Evolutionary conservation across 139 green algal species (phyloP).

Genomic region (Mesotaenium endlicherianum): DNA sequence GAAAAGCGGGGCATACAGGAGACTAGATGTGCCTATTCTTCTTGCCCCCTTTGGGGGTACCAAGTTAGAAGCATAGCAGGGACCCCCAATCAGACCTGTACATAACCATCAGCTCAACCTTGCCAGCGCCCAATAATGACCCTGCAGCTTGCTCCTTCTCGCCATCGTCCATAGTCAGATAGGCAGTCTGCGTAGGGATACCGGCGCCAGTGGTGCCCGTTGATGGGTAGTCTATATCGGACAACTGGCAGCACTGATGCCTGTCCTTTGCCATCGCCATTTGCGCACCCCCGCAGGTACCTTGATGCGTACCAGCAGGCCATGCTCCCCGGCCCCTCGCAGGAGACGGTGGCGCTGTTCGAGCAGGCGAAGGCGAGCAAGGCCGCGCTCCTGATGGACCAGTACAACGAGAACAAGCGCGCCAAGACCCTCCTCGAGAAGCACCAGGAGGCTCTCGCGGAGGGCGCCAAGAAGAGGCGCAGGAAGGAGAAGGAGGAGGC

Average conservation of each 20-base stretch:
- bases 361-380: slow-evolving; percentile 13
- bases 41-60: no score
- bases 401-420: slow-evolving; percentile 34
- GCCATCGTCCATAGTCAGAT: background rate
- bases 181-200: background rate
- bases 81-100: no score
- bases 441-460: slow-evolving; percentile 10
- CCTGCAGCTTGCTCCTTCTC: background rate
- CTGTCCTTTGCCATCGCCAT: background rate
- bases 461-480: slow-evolving; percentile 18
- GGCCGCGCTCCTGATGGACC: slow-evolving; percentile 32
- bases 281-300: slow-evolving; percentile 44
- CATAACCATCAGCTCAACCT: no score
- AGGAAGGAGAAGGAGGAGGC: slow-evolving; percentile 18
- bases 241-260: background rate
- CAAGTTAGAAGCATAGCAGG: no score
- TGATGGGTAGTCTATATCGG: background rate
- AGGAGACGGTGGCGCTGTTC: background rate
- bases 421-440: slow-evolving; percentile 36
- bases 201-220: background rate
- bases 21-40: background rate
- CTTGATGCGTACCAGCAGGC: slow-evolving; percentile 19
- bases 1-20: background rate
- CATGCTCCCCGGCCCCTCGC: slow-evolving; percentile 2
- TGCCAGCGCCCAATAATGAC: background rate